These are phyloP conservation scores for Hypoxylon sp. DNA, from an alignment of 2,329 filamentous ascomycete genomes.

Conservation along the genomic window DNA sequence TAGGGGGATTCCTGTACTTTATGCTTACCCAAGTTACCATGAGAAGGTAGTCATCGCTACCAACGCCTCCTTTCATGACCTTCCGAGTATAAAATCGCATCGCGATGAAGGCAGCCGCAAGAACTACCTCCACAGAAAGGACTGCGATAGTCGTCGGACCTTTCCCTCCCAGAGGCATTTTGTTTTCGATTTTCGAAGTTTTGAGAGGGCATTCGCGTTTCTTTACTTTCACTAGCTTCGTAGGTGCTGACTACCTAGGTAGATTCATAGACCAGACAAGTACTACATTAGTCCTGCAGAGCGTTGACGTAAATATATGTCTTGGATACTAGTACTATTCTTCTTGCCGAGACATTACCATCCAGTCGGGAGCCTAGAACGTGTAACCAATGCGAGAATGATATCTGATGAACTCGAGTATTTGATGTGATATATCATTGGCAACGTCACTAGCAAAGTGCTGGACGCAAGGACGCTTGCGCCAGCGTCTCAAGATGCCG, in stretches of 20 bases:
- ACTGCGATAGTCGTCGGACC: constrained; percentile 32
- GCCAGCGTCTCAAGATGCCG: constrained; percentile 2
- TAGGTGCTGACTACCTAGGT: background rate
- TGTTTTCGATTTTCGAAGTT: background rate
- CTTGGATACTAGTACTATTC: background rate
- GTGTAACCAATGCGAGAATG: background rate
- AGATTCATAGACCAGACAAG: background rate
- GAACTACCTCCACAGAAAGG: constrained; percentile 22
- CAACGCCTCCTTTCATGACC: constrained; percentile 23
- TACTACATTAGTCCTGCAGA: background rate
- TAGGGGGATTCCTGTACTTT: background rate
- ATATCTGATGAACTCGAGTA: background rate
- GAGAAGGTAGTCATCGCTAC: constrained; percentile 38
- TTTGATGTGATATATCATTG: constrained; percentile 4
- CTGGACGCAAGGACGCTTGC: constrained; percentile 1
- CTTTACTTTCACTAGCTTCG: background rate
- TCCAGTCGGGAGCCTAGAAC: background rate
- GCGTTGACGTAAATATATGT: background rate
- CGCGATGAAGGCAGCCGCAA: constrained; percentile 26
- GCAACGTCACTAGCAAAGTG: background rate
- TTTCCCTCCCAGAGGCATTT: constrained; percentile 37
- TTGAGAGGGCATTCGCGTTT: background rate
- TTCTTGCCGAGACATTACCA: background rate
- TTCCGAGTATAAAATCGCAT: constrained; percentile 28
- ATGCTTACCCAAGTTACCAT: constrained; percentile 33